phyloP scores from a whole-genome alignment of 768 basidiomycete genomes.

The Pulveroboletus sp. region DNA sequence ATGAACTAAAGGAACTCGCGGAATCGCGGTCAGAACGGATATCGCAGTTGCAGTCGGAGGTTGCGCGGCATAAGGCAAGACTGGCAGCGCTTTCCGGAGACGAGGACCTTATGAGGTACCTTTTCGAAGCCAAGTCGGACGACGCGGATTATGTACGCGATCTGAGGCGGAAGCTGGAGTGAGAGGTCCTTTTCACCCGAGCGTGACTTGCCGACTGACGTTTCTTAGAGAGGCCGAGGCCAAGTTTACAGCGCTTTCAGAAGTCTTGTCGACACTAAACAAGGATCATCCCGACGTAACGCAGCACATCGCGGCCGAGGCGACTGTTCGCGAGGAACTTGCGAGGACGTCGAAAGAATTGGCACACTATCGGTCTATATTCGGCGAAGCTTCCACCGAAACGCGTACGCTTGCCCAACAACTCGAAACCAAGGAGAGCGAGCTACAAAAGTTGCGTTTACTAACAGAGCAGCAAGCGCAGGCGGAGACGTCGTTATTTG shows the following conservation, averaged over 20 bases:
- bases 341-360: constrained; percentile 46
- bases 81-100: constrained; percentile 74
- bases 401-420: constrained; percentile 47
- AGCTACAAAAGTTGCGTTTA: constrained; percentile 59
- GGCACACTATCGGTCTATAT: constrained; percentile 58
- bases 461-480: constrained; percentile 60
- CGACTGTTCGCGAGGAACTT: constrained; percentile 49
- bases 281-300: constrained; percentile 52
- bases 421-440: constrained; percentile 66
- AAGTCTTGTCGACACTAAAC: constrained; percentile 44
- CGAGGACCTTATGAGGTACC: constrained; percentile 69
- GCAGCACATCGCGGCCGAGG: constrained; percentile 48
- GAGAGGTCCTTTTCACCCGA: constrained; percentile 21
- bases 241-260: constrained; percentile 49
- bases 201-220: constrained; percentile 12
- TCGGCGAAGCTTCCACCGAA: constrained; percentile 61
- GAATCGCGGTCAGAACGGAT: constrained; percentile 77
- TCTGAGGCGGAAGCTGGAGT: constrained; percentile 58
- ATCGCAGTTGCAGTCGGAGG: constrained; percentile 64
- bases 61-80: constrained; percentile 66
- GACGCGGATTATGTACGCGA: constrained; percentile 50
- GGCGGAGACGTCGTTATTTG: constrained; percentile 74
- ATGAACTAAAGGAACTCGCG: constrained; percentile 64
- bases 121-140: constrained; percentile 55
- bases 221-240: constrained; percentile 49